These are phyloP conservation scores for Ricinus communis DNA, from an alignment of 345 rosid genomes.

Conservation along the genomic window DNA sequence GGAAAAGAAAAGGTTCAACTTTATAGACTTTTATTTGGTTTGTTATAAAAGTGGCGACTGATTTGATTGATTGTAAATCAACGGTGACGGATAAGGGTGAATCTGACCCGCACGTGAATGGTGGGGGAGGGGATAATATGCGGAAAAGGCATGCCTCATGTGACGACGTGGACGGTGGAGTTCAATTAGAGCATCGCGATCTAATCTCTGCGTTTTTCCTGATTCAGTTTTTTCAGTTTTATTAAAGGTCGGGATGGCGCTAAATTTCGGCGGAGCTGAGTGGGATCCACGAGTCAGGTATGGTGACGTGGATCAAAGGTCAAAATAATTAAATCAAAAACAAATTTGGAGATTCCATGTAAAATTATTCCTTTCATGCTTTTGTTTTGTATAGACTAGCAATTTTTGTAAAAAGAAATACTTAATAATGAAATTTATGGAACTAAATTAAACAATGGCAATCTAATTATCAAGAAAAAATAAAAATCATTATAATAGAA, in stretches of 20 bases:
- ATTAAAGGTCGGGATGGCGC: not conserved
- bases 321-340: too few relatives aligned
- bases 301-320: not conserved
- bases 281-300: not conserved
- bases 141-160: not conserved
- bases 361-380: too few relatives aligned
- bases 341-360: too few relatives aligned
- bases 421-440: too few relatives aligned
- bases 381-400: too few relatives aligned
- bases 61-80: not conserved
- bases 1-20: too few relatives aligned
- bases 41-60: too few relatives aligned
- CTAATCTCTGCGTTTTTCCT: not conserved
- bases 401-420: too few relatives aligned
- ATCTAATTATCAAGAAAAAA: too few relatives aligned
- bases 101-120: not conserved
- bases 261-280: not conserved
- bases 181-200: not conserved
- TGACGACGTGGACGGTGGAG: constrained; percentile 4
- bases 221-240: not conserved
- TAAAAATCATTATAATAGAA: too few relatives aligned
- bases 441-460: too few relatives aligned
- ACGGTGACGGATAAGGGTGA: not conserved
- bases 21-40: too few relatives aligned
- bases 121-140: not conserved